Conservation (phyloP, 2,329 filamentous ascomycete genomes). For the Hortaea werneckii region DNA sequence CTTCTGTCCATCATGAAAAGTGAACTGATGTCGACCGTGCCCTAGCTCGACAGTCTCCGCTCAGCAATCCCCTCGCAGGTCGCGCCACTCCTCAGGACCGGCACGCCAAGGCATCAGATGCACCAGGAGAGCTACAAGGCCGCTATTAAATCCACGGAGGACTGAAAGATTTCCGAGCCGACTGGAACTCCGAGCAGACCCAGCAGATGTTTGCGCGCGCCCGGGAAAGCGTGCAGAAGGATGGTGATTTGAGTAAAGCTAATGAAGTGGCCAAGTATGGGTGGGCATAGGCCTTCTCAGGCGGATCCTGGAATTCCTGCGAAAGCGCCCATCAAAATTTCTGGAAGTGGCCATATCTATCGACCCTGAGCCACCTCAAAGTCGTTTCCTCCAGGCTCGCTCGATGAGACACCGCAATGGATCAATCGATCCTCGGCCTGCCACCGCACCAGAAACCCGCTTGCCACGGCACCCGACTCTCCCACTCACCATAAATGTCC, state of each 20-base stretch:
- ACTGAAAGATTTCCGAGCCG: slow-evolving; percentile 28
- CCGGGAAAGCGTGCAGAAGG: slow-evolving; percentile 26
- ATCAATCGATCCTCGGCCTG: slow-evolving; percentile 5
- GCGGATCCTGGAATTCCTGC: too few relatives aligned
- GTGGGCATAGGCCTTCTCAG: slow-evolving; percentile 15
- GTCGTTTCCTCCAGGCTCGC: not conserved
- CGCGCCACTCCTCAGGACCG: slow-evolving; percentile 26
- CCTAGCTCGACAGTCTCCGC: slow-evolving; percentile 34
- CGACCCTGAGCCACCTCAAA: not conserved
- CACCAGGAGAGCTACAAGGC: slow-evolving; percentile 30
- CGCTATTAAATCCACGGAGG: slow-evolving; percentile 25
- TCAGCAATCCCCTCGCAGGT: slow-evolving; percentile 34
- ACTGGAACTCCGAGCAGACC: slow-evolving; percentile 29
- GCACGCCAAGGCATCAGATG: slow-evolving; percentile 21
- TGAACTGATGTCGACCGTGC: not conserved
- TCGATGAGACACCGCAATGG: not conserved
- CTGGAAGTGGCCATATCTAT: too few relatives aligned
- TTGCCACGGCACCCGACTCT: slow-evolving; percentile 11
- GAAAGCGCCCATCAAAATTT: too few relatives aligned
- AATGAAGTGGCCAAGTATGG: slow-evolving; percentile 27
- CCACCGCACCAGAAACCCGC: slow-evolving; percentile 16
- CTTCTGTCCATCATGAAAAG: too few relatives aligned
- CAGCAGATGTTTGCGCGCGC: slow-evolving; percentile 26
- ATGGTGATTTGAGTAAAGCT: slow-evolving; percentile 29
- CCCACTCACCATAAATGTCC: slow-evolving; percentile 11